Percentiles rank a stretch among this genome's conserved stretches.
phyloP scores from a whole-genome alignment of 331 rosid genomes.

The Quercus phellos region DNA sequence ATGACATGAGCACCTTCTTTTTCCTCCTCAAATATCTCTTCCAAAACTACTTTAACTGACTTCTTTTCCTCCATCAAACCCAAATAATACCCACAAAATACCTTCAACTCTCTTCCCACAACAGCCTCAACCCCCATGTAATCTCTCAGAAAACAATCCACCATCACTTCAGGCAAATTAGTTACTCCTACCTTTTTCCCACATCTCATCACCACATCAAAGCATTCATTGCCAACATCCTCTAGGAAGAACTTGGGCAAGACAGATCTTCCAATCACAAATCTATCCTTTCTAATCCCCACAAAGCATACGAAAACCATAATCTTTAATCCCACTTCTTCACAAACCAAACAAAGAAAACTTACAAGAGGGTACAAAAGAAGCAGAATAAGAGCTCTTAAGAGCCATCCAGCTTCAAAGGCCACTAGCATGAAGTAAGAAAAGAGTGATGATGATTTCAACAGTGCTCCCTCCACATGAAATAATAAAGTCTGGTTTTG shows the following conservation, averaged over 20 bases:
- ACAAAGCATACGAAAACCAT: conserved; percentile 46
- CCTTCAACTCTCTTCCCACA: conserved; percentile 34
- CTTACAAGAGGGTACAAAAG: conserved; percentile 36
- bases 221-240: conserved; percentile 42
- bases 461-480: conserved; percentile 32
- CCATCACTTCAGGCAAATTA: conserved; percentile 43
- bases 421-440: conserved; percentile 52
- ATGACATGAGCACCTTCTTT: not conserved
- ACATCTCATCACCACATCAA: conserved; percentile 32
- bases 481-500: conserved; percentile 20
- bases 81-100: conserved; percentile 36
- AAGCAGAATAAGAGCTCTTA: conserved; percentile 31
- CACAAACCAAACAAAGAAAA: conserved; percentile 30
- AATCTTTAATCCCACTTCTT: conserved; percentile 29
- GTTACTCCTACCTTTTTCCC: conserved; percentile 32
- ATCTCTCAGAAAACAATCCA: conserved; percentile 38
- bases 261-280: conserved; percentile 39
- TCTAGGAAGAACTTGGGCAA: conserved; percentile 47
- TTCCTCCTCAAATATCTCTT: not conserved
- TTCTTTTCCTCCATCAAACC: conserved; percentile 29
- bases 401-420: conserved; percentile 46
- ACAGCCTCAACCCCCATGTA: conserved; percentile 36
- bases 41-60: not conserved
- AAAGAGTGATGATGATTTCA: conserved; percentile 32
- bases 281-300: conserved; percentile 29